A percentile compares a stretch with the other conserved stretches of the same genome.
These are phyloP conservation scores for Verticillium alfalfae DNA, from an alignment of 2,329 filamentous ascomycete genomes.

Conservation along the genomic window DNA sequence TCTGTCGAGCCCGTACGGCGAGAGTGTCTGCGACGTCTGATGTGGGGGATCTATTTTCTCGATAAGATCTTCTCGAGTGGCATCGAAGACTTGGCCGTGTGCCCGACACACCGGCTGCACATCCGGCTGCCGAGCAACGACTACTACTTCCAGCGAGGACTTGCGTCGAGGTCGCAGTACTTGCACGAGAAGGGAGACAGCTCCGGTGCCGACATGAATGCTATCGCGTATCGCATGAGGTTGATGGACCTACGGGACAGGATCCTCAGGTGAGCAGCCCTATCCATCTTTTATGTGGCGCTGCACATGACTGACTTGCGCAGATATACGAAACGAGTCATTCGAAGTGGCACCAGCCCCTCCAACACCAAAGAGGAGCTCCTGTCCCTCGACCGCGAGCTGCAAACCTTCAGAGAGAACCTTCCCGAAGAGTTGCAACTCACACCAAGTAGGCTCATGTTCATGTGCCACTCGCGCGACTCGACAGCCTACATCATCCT, in stretches of 20 bases:
- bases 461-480: constrained; percentile 19
- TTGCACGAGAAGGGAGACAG: neutral
- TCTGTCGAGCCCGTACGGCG: constrained; percentile 11
- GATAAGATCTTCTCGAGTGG: constrained; percentile 19
- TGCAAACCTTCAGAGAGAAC: constrained; percentile 8
- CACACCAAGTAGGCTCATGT: constrained; percentile 8
- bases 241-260: constrained; percentile 16
- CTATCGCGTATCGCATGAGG: constrained; percentile 12
- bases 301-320: neutral
- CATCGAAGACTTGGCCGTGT: constrained; percentile 20
- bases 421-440: constrained; percentile 15
- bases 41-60: constrained; percentile 18
- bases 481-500: constrained; percentile 12
- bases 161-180: constrained; percentile 12
- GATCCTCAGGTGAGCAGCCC: constrained; percentile 4
- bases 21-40: constrained; percentile 16
- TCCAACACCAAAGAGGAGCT: constrained; percentile 10
- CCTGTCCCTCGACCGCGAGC: constrained; percentile 10
- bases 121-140: constrained; percentile 17
- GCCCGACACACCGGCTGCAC: constrained; percentile 15
- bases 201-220: constrained; percentile 9
- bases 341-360: constrained; percentile 5
- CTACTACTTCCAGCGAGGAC: constrained; percentile 17
- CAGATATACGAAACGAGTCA: neutral
- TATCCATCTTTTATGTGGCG: neutral